phyloP scores from a whole-genome alignment of 1,139 yeast species.

The Suhomyces guaymorum region DNA sequence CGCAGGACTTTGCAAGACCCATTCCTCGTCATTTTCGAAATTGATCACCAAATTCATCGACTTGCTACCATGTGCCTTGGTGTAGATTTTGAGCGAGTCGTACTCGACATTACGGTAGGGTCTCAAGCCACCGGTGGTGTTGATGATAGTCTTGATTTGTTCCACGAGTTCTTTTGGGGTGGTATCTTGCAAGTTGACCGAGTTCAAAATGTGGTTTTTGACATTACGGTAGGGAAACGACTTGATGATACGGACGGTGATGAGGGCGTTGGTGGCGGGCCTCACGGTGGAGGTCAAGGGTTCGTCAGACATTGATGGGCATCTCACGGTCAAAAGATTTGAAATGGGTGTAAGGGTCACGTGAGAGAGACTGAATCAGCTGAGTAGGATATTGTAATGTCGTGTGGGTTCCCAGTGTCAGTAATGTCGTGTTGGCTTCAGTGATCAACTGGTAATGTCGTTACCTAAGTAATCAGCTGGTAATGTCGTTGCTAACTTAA shows the following conservation, averaged over 20 bases:
- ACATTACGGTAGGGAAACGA: conserved; percentile 93
- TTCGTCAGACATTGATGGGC: conserved; percentile 20
- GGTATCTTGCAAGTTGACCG: conserved; percentile 69
- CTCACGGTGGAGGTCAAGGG: conserved; percentile 69
- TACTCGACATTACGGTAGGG: conserved; percentile 80
- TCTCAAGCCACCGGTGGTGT: conserved; percentile 67
- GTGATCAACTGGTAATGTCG: too few relatives aligned
- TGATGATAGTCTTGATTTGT: conserved; percentile 46
- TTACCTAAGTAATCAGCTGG: too few relatives aligned
- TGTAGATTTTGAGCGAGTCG: conserved; percentile 81
- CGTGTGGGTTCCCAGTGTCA: too few relatives aligned
- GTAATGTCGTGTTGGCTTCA: too few relatives aligned
- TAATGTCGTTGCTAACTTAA: too few relatives aligned
- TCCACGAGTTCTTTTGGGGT: conserved; percentile 66
- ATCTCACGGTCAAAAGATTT: too few relatives aligned
- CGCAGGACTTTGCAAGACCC: conserved; percentile 53
- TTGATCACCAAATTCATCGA: conserved; percentile 91
- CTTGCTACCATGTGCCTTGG: conserved; percentile 93
- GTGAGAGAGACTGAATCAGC: too few relatives aligned
- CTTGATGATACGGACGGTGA: conserved; percentile 84
- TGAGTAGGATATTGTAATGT: too few relatives aligned
- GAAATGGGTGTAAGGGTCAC: too few relatives aligned
- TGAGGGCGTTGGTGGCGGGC: conserved; percentile 66
- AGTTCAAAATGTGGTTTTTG: conserved; percentile 71
- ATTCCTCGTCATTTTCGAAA: conserved; percentile 72